phyloP scores from a whole-genome alignment of 208 protist species.

The Spongospora subterranea region DNA sequence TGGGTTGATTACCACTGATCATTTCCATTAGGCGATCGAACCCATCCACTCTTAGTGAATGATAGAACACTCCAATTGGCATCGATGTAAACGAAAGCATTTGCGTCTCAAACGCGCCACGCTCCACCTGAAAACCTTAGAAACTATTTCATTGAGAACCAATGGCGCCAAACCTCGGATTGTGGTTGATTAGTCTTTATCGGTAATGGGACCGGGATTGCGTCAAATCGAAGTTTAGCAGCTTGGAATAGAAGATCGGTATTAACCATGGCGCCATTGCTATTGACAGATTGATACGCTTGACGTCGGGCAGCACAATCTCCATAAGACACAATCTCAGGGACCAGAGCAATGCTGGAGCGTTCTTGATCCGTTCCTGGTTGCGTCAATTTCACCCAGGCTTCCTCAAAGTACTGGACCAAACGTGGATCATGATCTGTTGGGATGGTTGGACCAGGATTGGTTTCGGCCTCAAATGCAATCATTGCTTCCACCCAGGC shows the following conservation, averaged over 20 bases:
- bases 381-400: neutral
- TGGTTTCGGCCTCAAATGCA: neutral
- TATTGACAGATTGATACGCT: neutral
- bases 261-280: neutral
- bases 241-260: neutral
- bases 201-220: neutral
- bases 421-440: neutral
- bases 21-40: neutral
- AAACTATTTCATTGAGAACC: neutral
- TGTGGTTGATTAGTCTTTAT: neutral
- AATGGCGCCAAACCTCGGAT: neutral
- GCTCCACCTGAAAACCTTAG: neutral
- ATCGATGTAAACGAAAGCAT: neutral
- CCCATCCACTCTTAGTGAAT: neutral
- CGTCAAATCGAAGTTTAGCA: neutral
- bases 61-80: neutral
- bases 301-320: too few relatives aligned
- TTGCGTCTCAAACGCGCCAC: neutral
- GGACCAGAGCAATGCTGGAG: too few relatives aligned
- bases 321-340: too few relatives aligned
- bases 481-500: neutral
- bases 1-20: neutral
- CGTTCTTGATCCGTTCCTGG: neutral
- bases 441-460: neutral
- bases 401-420: neutral